Conservation (phyloP, 768 basidiomycete species). For the Xerocomus potaroensis region DNA sequence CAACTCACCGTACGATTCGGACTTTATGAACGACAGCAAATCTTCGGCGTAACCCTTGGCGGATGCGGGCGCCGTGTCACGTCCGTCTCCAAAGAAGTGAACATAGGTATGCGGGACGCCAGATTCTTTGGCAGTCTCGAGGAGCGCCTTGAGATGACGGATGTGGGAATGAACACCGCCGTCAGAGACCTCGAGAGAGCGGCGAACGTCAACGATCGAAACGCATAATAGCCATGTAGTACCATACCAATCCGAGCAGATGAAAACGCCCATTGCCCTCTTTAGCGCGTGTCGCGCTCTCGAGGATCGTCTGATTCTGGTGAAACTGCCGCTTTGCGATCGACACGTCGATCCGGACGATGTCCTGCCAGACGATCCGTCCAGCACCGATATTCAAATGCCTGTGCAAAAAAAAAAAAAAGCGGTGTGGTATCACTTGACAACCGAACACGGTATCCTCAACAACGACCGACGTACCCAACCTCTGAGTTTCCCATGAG, state of each 20-base stretch:
- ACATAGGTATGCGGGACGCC: constrained; percentile 83
- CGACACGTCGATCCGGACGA: constrained; percentile 88
- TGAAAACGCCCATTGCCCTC: constrained; percentile 81
- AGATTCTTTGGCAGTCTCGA: constrained; percentile 84
- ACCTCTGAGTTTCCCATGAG: constrained; percentile 99
- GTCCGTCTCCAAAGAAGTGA: constrained; percentile 94
- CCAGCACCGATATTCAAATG: constrained; percentile 96
- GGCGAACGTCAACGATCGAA: constrained; percentile 1
- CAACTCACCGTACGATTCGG: constrained; percentile 75
- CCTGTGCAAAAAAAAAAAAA: too few species aligned
- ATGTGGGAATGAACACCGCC: constrained; percentile 98
- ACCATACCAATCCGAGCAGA: constrained; percentile 80
- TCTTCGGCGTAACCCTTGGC: constrained; percentile 74
- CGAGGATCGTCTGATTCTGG: constrained; percentile 68
- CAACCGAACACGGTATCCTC: too few species aligned
- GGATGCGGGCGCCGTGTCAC: constrained; percentile 88
- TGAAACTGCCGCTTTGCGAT: constrained; percentile 89
- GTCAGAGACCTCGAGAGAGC: constrained; percentile 70
- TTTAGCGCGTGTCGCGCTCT: constrained; percentile 73
- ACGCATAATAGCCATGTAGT: constrained; percentile 3
- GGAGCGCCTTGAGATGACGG: constrained; percentile 81
- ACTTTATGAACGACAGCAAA: constrained; percentile 69
- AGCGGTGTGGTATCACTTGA: too few species aligned
- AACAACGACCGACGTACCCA: constrained; percentile 60
- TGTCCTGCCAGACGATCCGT: constrained; percentile 96